Evolutionary conservation across 225 moss, liverwort and hornwort genomes (phyloP).

Genomic region (Pseudisothecium myosuroides): DNA sequence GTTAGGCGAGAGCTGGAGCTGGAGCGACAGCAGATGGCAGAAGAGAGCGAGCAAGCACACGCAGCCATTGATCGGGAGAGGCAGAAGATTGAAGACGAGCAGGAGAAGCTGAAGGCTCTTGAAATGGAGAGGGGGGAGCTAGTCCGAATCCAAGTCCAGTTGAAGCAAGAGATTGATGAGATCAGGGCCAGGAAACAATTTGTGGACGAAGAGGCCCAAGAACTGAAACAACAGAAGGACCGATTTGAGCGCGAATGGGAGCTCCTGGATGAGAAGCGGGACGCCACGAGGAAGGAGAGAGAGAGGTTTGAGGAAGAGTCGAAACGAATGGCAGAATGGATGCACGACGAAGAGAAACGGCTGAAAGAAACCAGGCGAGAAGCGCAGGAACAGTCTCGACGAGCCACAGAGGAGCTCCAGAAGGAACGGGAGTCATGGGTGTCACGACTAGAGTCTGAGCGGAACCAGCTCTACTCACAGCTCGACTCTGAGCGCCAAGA

Average conservation of each 20-base stretch:
- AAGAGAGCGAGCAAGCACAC: conserved; percentile 43
- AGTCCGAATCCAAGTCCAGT: conserved; percentile 53
- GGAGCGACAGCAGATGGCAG: conserved; percentile 43
- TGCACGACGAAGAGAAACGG: conserved; percentile 76
- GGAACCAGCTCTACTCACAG: conserved; percentile 70
- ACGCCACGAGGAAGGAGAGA: conserved; percentile 70
- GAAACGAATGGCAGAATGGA: conserved; percentile 80
- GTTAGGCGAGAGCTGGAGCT: conserved; percentile 31
- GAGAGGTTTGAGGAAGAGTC: conserved; percentile 79
- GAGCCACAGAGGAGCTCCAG: conserved; percentile 64
- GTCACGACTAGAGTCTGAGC: conserved; percentile 64
- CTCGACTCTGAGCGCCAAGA: conserved; percentile 83
- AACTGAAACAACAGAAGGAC: conserved; percentile 79
- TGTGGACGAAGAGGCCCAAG: conserved; percentile 60
- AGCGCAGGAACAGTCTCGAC: conserved; percentile 57
- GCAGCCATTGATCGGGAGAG: conserved; percentile 49
- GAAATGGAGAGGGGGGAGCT: conserved; percentile 79
- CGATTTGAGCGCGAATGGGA: conserved; percentile 96
- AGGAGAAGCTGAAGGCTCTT: conserved; percentile 74
- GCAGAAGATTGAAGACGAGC: conserved; percentile 69
- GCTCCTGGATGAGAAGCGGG: conserved; percentile 82
- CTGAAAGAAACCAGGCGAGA: conserved; percentile 63
- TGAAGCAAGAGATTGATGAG: conserved; percentile 91
- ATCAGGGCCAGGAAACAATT: conserved; percentile 82
- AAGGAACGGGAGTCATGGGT: conserved; percentile 73